These are phyloP conservation scores for Picochlorum sp. DNA, from an alignment of 139 green algal genomes.

Conservation along the genomic window DNA sequence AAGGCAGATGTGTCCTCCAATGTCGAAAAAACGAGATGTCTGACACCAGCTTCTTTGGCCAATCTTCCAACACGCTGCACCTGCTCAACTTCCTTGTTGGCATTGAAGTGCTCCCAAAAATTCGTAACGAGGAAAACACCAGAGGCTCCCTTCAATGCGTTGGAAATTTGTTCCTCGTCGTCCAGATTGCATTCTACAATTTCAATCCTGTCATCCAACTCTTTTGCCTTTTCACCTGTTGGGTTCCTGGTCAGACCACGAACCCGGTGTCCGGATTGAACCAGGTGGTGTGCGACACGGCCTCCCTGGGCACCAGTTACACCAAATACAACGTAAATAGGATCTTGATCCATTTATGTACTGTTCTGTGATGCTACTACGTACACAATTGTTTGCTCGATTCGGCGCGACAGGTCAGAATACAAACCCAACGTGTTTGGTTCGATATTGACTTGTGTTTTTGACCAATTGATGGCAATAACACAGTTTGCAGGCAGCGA, in stretches of 20 bases:
- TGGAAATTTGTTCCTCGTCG: not conserved
- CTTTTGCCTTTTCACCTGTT: not conserved
- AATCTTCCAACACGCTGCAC: not conserved
- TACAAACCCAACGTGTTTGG: no score
- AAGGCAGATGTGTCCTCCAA: not conserved
- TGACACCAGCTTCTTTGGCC: not conserved
- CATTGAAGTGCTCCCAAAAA: not conserved
- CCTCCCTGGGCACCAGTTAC: not conserved
- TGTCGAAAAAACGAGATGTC: not conserved
- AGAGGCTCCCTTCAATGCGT: not conserved
- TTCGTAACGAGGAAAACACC: not conserved
- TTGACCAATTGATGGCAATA: no score
- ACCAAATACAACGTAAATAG: not conserved
- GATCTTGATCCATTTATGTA: no score
- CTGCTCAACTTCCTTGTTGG: not conserved
- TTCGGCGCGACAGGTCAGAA: no score
- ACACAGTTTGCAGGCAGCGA: no score
- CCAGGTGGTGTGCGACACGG: not conserved
- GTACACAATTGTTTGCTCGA: no score
- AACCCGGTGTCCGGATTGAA: not conserved
- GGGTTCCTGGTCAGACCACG: not conserved
- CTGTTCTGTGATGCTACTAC: no score
- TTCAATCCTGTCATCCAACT: not conserved
- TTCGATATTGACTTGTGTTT: no score
- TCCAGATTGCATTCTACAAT: not conserved